Evolutionary conservation across 208 protist species (phyloP), one percentile per base, ranked within the genome.

Genomic region (Acanthamoeba divionensis): DNA sequence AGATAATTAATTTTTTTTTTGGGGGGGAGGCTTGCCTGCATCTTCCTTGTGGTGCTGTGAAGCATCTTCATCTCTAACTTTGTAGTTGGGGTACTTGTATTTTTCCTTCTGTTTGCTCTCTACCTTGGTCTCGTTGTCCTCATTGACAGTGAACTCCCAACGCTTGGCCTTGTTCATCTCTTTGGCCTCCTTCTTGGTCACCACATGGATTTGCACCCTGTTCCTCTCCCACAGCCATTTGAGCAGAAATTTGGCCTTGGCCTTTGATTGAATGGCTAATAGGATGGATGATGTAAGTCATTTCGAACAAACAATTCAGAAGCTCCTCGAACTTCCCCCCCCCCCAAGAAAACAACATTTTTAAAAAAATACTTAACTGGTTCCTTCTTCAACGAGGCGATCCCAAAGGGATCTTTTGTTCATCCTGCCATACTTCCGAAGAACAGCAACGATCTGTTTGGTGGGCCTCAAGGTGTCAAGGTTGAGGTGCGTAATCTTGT

Each of bases 101-200:
- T 80, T 80, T 6, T 6, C 36, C 69, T 80, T 80, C 31, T 21
- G 21, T 29, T 80, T 80, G 41, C 10, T 21, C 44, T 80, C 69
- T 5, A 29, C 69, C 69, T 80, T 80, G 7, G 31, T 41, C 69
- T 80, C 41, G 69, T 80, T 80, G 7, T n/a, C 33, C 44, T 80
- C 69, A 29, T 80, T 80, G 13, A 80, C 69, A 18, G 52, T 48
- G 69, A 41, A 80, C 69, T 80, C 69, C 69, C 69, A 80, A 21
- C 41, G 31, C 33, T 26, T 13, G 7, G 38, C 24, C 69, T 80
- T 80, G 44, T 41, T 48, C 69, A 60, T 41, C 9, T 80, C 69
- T 48, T 48, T 41, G 44, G 69, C 69, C 24, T 80, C 13, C 18
- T 80, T 48, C 41, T 80, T 80, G 33, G 38, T 26, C 9, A 80